Percentiles rank a stretch among this genome's conserved stretches.
Conservation (phyloP, 164 flowering plant genomes). For the Kingdonia uniflora region DNA sequence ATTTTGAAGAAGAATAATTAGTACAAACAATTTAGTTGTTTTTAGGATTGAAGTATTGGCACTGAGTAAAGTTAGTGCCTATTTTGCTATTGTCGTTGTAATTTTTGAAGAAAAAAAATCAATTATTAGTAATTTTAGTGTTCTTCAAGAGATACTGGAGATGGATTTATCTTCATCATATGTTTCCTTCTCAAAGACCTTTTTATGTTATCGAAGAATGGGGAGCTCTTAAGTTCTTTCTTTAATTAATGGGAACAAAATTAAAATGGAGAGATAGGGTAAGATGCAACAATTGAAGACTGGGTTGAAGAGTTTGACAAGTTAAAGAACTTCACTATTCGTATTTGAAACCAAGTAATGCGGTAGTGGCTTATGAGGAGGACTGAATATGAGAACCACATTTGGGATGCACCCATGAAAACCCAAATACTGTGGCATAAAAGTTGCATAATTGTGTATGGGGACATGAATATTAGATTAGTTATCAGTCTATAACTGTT, state of each 20-base stretch:
- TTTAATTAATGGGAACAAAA: conserved; percentile 46
- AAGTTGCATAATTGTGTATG: conserved; percentile 67
- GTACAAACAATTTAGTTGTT: too few species aligned
- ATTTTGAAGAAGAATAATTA: too few species aligned
- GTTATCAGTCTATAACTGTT: conserved; percentile 88
- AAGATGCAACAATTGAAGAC: conserved; percentile 24
- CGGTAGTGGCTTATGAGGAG: conserved; percentile 65
- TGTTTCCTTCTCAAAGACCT: conserved; percentile 69
- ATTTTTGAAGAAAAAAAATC: too few species aligned
- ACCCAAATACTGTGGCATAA: conserved; percentile 57
- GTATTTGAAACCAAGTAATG: conserved; percentile 82
- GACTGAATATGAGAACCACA: conserved; percentile 62
- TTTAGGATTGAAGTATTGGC: too few species aligned
- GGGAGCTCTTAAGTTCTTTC: conserved; percentile 71
- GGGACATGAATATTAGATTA: conserved; percentile 46
- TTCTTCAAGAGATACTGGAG: conserved; percentile 42
- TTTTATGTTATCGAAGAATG: conserved; percentile 61
- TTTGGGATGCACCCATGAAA: conserved; percentile 83
- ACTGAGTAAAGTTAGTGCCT: too few species aligned
- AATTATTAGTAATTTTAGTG: too few species aligned
- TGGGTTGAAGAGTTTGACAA: conserved; percentile 59
- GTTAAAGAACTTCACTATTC: conserved; percentile 51
- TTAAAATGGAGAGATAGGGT: conserved; percentile 43
- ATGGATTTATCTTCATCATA: conserved; percentile 57
- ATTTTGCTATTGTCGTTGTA: too few species aligned